Base-by-base conservation (phyloP, 345 rosid species). In the Sonneratia caseolaris region DNA sequence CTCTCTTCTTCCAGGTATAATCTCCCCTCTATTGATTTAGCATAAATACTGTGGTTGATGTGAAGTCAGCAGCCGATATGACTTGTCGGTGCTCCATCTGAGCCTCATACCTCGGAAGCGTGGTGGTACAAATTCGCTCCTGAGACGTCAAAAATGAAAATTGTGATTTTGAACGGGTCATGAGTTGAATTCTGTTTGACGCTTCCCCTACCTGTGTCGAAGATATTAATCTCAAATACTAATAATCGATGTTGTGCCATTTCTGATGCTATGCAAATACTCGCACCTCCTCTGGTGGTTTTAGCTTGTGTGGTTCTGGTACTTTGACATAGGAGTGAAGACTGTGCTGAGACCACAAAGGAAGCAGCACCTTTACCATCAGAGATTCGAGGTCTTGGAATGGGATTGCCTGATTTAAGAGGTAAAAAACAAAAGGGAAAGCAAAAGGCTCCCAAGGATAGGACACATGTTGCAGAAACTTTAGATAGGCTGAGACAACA, bases 361-460 rank as follows among this genome's bases (percentile, higher is more conserved):
- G 90, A 79, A 74, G 78, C 70, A 0, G 74, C 70, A 77, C 70
- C 86, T 42, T 75, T 89, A 69, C 87, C 92, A 0, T 77, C 73
- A 72, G 96, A 87, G 53, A 80, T 96, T 72, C 91, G 84, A 76
- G 99, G 98, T 22, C 82, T 96, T 72, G 99, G 98, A 48, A 85
- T 87, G 91, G 96, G 95, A 37, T 82, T 96, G 81, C 99, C 98
- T 49, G 97, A 92, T 79, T 86, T 92, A 86, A 86, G 84, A 24
- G 82, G 78, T 79, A 96, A 88, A 87, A 92, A 89, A 70, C 70
- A 70, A 77, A 96, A 89, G 79, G 94, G 91, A 3, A 88, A 92
- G 68, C 84, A 89, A 62, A 90, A 82, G 83, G 81, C 76, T 53
- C 74, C 87, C 0, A 87, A 87, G 73, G 95, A 86, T 57, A 66